Percentiles rank a stretch among this genome's conserved stretches.
Conservation (phyloP, 179 eudicot genomes). For the Gypsophila paniculata region DNA sequence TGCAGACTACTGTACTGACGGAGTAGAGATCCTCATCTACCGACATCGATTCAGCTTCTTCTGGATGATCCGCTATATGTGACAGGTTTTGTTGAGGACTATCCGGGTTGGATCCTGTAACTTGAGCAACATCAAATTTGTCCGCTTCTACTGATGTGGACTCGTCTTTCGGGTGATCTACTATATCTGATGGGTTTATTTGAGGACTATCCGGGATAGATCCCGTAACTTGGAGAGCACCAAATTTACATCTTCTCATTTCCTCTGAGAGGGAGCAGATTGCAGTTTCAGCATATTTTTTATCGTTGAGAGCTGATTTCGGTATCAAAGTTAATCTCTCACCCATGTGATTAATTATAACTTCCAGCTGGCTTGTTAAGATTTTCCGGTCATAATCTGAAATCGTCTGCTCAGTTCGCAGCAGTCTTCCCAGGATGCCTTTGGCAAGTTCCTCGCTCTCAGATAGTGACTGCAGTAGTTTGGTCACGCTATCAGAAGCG, state of each 20-base stretch:
- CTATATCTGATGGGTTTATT: slow-evolving; percentile 7
- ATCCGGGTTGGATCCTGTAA: slow-evolving; percentile 17
- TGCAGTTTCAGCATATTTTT: slow-evolving; percentile 41
- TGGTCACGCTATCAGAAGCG: slow-evolving; percentile 28
- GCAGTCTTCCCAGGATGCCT: slow-evolving; percentile 31
- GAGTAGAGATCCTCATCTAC: slow-evolving; percentile 61
- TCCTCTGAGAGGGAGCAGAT: slow-evolving; percentile 55
- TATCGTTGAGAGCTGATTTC: slow-evolving; percentile 37
- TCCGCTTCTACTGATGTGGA: slow-evolving; percentile 15
- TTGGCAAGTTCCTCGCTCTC: slow-evolving; percentile 42
- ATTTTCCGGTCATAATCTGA: slow-evolving; percentile 25
- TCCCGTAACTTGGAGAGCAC: slow-evolving; percentile 20
- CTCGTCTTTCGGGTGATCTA: not conserved
- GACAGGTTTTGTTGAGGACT: slow-evolving; percentile 18
- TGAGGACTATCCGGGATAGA: slow-evolving; percentile 23
- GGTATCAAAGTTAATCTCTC: slow-evolving; percentile 51
- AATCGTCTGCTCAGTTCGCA: slow-evolving; percentile 22
- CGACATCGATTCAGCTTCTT: not conserved
- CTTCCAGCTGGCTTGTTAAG: slow-evolving; percentile 44
- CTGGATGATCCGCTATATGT: slow-evolving; percentile 11
- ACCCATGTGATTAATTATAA: slow-evolving; percentile 49
- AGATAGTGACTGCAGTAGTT: slow-evolving; percentile 40
- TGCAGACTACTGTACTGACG: slow-evolving; percentile 33
- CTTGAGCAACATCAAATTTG: slow-evolving; percentile 28
- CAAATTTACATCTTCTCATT: slow-evolving; percentile 42